Evolutionary conservation across 2,329 filamentous ascomycete species (phyloP).

Genomic region (Monilinia polystroma): DNA sequence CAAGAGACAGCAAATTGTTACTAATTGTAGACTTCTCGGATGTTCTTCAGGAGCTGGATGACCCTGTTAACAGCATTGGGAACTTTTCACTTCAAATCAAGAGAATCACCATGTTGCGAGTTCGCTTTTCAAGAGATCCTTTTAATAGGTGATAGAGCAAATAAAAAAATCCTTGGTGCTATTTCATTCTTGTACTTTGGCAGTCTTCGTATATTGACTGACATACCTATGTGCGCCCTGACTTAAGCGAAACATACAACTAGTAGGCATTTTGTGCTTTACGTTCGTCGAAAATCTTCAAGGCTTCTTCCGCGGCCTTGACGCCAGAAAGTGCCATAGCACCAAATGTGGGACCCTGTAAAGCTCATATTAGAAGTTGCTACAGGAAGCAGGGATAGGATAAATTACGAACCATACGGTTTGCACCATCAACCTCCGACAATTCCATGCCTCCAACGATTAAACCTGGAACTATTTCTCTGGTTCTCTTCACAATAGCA

Average conservation of each 20-base stretch:
- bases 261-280: constrained; percentile 68
- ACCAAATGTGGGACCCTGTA: constrained; percentile 69
- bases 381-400: background rate
- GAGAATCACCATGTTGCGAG: background rate
- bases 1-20: too few species aligned
- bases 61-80: too few species aligned
- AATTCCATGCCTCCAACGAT: constrained; percentile 96
- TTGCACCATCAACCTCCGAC: constrained; percentile 84
- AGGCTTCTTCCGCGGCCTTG: constrained; percentile 85
- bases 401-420: constrained; percentile 68
- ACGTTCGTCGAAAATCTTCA: constrained; percentile 73
- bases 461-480: constrained; percentile 82
- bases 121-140: background rate
- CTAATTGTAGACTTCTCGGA: background rate
- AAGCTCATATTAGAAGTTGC: background rate
- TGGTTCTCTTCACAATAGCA: constrained; percentile 87
- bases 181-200: background rate
- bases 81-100: background rate
- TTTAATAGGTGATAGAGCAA: background rate
- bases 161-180: background rate
- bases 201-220: background rate
- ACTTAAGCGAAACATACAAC: background rate
- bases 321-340: constrained; percentile 86
- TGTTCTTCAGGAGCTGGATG: background rate
- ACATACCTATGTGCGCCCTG: background rate